phyloP scores from a whole-genome alignment of 2,329 filamentous ascomycete genomes.

The Penicillium vulpinum region DNA sequence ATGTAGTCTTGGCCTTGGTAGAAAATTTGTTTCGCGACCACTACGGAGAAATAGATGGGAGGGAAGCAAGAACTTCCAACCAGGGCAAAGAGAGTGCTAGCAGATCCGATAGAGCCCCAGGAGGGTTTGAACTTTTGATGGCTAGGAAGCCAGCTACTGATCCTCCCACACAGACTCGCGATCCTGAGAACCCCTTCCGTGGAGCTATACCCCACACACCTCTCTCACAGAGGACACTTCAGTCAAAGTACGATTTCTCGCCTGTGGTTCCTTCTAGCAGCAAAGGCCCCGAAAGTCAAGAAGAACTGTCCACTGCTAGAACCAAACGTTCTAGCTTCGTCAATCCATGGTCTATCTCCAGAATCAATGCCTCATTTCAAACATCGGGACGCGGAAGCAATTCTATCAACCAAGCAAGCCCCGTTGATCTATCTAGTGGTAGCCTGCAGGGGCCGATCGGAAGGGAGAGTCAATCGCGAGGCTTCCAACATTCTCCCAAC shows the following conservation, averaged over 20 bases:
- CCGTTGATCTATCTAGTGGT: background rate
- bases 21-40: conserved; percentile 47
- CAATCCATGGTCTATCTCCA: conserved; percentile 20
- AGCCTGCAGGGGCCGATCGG: background rate
- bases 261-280: background rate
- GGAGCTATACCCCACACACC: background rate
- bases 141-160: conserved; percentile 3
- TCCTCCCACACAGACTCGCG: background rate
- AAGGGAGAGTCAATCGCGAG: background rate
- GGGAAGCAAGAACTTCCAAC: background rate
- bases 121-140: conserved; percentile 16
- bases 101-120: accelerated
- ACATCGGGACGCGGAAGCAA: conserved; percentile 3
- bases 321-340: background rate
- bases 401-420: background rate
- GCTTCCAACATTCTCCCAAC: background rate
- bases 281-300: background rate
- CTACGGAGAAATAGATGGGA: conserved; percentile 34
- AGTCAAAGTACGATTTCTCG: background rate
- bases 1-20: conserved; percentile 45
- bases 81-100: background rate
- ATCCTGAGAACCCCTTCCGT: background rate
- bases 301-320: background rate
- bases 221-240: background rate
- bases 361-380: conserved; percentile 15